phyloP scores from a whole-genome alignment of 768 basidiomycete genomes.

The Russula foetens region DNA sequence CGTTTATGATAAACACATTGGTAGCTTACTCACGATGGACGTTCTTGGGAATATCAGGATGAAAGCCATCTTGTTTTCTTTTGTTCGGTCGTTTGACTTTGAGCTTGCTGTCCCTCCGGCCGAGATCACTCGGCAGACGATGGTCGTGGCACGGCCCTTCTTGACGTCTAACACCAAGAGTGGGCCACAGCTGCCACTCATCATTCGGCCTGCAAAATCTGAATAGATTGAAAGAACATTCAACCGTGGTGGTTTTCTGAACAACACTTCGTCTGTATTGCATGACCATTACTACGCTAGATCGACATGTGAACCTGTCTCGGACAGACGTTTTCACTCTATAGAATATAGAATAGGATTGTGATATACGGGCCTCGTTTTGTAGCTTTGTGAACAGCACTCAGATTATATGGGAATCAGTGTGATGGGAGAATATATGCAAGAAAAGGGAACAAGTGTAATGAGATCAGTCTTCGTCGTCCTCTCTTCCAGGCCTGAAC shows the following conservation, averaged over 20 bases:
- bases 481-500: constrained; percentile 49
- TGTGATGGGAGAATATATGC: too few relatives aligned
- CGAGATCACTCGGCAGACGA: constrained; percentile 2
- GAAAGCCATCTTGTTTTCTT: constrained; percentile 22
- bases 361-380: too few relatives aligned
- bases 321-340: neutral
- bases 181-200: constrained; percentile 17
- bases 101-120: constrained; percentile 9
- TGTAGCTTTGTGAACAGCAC: neutral
- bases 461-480: constrained; percentile 30
- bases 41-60: constrained; percentile 11
- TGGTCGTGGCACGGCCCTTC: constrained; percentile 16
- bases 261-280: neutral
- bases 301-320: too few relatives aligned
- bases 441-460: too few relatives aligned
- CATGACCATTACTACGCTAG: neutral
- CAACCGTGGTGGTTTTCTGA: neutral
- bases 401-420: neutral
- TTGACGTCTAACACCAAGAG: neutral
- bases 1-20: neutral
- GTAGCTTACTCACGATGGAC: neutral
- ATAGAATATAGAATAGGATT: too few relatives aligned
- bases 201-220: constrained; percentile 9
- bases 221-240: neutral
- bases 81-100: constrained; percentile 24